phyloP scores from a whole-genome alignment of 768 basidiomycete genomes.

The Scleroderma bovista region DNA sequence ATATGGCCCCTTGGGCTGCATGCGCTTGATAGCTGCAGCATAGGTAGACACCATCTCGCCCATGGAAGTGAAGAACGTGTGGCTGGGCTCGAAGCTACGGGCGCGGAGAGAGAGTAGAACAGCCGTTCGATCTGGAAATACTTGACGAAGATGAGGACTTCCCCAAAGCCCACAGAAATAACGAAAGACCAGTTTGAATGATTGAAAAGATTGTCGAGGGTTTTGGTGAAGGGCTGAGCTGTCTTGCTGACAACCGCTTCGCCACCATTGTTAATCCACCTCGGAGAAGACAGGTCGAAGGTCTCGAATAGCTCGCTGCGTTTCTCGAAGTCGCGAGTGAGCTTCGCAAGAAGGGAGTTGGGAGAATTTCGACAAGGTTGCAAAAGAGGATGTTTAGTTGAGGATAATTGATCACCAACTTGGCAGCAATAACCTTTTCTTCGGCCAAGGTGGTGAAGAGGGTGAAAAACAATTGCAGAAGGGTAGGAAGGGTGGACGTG shows the following conservation, averaged over 20 bases:
- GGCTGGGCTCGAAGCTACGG: conserved; percentile 32
- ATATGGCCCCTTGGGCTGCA: conserved; percentile 29
- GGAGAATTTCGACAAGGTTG: conserved; percentile 32
- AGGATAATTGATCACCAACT: conserved; percentile 7
- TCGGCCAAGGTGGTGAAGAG: conserved; percentile 28
- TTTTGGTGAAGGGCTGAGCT: conserved; percentile 33
- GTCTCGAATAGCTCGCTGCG: conserved; percentile 18
- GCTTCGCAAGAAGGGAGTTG: conserved; percentile 38
- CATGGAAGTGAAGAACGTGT: conserved; percentile 26
- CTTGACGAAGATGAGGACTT: conserved; percentile 36
- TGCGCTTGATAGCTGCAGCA: conserved; percentile 23
- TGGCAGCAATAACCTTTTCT: conserved; percentile 27
- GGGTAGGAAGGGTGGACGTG: conserved; percentile 19
- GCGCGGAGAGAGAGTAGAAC: conserved; percentile 35
- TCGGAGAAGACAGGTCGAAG: conserved; percentile 31
- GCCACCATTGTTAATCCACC: conserved; percentile 37
- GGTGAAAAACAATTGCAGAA: conserved; percentile 20
- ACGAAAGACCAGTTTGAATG: conserved; percentile 9
- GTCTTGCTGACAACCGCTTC: conserved; percentile 37
- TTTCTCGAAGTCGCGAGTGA: conserved; percentile 28
- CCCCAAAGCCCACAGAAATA: conserved; percentile 32
- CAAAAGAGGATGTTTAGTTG: conserved; percentile 14
- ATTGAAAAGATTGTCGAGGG: conserved; percentile 22
- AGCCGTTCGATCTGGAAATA: conserved; percentile 35
- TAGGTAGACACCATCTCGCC: conserved; percentile 31